Evolutionary conservation across 2,329 filamentous ascomycete genomes (phyloP).

Genomic region (Ophiocordyceps camponoti-saundersi): DNA sequence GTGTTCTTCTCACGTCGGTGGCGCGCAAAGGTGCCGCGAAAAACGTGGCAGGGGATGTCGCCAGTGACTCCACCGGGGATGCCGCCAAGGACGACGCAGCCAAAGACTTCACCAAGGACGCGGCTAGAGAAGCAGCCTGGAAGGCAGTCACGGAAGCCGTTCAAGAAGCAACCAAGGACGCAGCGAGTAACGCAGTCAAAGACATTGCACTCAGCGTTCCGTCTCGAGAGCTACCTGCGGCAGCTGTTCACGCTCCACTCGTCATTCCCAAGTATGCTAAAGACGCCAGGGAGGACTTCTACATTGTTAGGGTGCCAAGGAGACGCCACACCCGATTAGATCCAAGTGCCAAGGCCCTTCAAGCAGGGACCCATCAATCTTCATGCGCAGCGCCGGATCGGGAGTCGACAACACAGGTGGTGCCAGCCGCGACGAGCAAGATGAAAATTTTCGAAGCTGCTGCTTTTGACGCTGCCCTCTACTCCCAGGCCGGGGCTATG

Average conservation of each 20-base stretch:
- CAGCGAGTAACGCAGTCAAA: neutral
- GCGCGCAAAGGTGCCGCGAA: neutral
- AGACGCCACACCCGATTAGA: neutral
- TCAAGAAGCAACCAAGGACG: neutral
- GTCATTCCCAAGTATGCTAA: neutral
- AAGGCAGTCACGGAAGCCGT: neutral
- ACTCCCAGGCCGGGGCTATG: constrained; percentile 13
- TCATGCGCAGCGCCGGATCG: neutral
- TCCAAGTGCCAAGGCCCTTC: neutral
- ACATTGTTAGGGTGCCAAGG: neutral
- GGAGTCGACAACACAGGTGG: neutral
- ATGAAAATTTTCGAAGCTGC: constrained; percentile 5
- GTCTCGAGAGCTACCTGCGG: neutral
- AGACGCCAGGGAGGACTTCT: neutral
- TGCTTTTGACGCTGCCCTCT: constrained; percentile 22
- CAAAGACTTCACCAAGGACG: neutral
- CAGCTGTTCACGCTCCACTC: neutral
- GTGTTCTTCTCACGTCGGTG: neutral
- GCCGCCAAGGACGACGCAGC: neutral
- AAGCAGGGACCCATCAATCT: neutral
- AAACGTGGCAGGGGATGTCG: neutral
- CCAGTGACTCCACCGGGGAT: neutral
- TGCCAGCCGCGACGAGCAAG: neutral
- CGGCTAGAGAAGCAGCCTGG: neutral
- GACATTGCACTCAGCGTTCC: too few relatives aligned